Conservation (phyloP, 208 protist species). For the Jaenimonas drosophilae region DNA sequence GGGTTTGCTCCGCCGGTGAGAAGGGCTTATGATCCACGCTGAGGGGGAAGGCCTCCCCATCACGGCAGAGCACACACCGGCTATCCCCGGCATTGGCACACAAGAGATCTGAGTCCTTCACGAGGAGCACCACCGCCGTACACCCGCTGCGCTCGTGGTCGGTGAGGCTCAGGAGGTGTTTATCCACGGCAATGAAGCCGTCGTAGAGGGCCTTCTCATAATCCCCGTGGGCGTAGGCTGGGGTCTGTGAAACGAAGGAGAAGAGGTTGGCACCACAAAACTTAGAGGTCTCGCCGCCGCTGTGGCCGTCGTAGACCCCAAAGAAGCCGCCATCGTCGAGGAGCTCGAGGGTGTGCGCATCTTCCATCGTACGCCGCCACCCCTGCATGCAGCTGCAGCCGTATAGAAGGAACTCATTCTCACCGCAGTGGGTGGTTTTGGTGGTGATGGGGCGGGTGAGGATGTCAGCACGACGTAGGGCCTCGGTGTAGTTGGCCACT, state of each 20-base stretch:
- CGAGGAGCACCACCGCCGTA: constrained; percentile 75
- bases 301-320: constrained; percentile 89
- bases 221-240: constrained; percentile 42
- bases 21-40: constrained; percentile 93
- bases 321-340: constrained; percentile 77
- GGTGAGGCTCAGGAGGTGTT: constrained; percentile 38
- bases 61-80: constrained; percentile 76
- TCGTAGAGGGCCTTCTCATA: constrained; percentile 69
- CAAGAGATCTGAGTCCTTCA: constrained; percentile 70
- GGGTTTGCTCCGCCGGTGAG: constrained; percentile 52
- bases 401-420: constrained; percentile 58
- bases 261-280: constrained; percentile 78
- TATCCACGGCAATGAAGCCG: constrained; percentile 80
- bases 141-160: constrained; percentile 71
- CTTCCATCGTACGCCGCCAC: constrained; percentile 88
- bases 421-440: constrained; percentile 49
- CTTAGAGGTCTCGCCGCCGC: constrained; percentile 48
- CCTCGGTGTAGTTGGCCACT: constrained; percentile 34
- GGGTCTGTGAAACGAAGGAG: constrained; percentile 51
- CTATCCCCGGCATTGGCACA: constrained; percentile 92
- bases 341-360: constrained; percentile 74
- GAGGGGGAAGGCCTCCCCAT: constrained; percentile 81
- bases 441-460: constrained; percentile 73
- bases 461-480: constrained; percentile 76
- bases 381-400: constrained; percentile 86